Conservation (phyloP, 805 yeast genomes). For the Ogataea sp. region DNA sequence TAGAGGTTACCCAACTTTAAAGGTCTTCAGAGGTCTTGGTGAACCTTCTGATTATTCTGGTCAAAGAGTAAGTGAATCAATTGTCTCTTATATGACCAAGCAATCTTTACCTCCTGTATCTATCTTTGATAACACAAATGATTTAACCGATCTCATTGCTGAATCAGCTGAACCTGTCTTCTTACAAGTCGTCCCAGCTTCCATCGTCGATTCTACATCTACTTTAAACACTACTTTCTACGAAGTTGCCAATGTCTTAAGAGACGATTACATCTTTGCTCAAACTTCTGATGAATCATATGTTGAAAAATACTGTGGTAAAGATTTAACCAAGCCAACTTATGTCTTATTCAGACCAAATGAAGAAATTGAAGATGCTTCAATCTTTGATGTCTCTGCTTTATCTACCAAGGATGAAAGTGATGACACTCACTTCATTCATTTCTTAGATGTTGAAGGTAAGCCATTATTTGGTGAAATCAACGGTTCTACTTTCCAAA, state of each 20-base stretch:
- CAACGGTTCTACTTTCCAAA: constrained; percentile 66
- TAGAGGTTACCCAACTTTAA: constrained; percentile 80
- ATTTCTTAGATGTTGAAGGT: constrained; percentile 52
- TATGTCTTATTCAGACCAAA: constrained; percentile 42
- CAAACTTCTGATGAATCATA: constrained; percentile 31
- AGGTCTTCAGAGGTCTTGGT: constrained; percentile 55
- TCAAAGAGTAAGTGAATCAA: constrained; percentile 74
- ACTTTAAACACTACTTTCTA: constrained; percentile 50
- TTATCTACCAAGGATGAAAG: constrained; percentile 16
- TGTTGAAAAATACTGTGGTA: constrained; percentile 24
- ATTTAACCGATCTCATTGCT: constrained; percentile 41
- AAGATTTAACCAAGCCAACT: constrained; percentile 26
- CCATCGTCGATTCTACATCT: constrained; percentile 19
- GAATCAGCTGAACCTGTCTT: constrained; percentile 42
- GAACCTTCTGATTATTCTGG: constrained; percentile 67
- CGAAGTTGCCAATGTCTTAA: constrained; percentile 51
- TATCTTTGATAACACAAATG: constrained; percentile 37
- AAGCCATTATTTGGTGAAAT: constrained; percentile 86
- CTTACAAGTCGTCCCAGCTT: constrained; percentile 38
- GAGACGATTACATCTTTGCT: constrained; percentile 59
- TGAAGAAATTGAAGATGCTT: constrained; percentile 39
- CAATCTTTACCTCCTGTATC: constrained; percentile 74
- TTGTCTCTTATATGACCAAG: constrained; percentile 70
- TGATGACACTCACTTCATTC: constrained; percentile 28
- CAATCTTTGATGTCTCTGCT: constrained; percentile 36